Evolutionary conservation across 306 rosid species (phyloP).

Genomic region (Calophaca sinica): DNA sequence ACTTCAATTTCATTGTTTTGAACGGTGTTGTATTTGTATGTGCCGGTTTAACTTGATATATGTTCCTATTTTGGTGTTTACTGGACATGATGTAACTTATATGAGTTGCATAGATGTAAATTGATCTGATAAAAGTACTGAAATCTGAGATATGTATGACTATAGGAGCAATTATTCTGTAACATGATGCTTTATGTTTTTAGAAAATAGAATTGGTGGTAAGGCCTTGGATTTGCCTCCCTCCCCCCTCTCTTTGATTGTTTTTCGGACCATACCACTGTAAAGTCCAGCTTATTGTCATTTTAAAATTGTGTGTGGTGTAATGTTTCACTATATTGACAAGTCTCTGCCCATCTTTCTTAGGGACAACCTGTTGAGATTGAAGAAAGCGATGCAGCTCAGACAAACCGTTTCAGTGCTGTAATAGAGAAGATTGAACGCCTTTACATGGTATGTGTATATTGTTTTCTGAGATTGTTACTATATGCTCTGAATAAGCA

Average conservation of each 20-base stretch:
- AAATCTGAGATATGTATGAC: not conserved
- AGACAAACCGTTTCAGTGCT: conserved; percentile 93
- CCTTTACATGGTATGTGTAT: conserved; percentile 75
- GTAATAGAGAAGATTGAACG: conserved; percentile 98
- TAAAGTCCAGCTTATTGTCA: conserved; percentile 22
- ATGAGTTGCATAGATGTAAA: not conserved
- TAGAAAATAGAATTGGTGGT: not conserved
- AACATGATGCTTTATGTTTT: conserved; percentile 14
- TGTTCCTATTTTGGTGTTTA: conserved; percentile 15
- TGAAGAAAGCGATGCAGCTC: conserved; percentile 73
- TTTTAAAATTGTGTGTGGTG: conserved; percentile 21
- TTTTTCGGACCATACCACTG: not conserved
- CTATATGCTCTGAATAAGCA: conserved; percentile 13
- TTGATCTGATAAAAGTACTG: not conserved
- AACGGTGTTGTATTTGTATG: not conserved
- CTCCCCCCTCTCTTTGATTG: too few relatives aligned
- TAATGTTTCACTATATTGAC: conserved; percentile 37
- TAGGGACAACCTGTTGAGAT: conserved; percentile 72
- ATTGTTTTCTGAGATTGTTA: conserved; percentile 16
- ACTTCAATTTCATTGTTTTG: not conserved
- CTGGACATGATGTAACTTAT: conserved; percentile 1
- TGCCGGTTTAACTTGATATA: conserved; percentile 6
- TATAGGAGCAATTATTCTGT: not conserved
- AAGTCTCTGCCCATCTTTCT: conserved; percentile 31
- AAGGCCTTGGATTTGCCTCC: not conserved